A percentile compares a stretch with the other conserved stretches of the same genome.
These are phyloP conservation scores for Penicillium sumatraense DNA, from an alignment of 2,329 filamentous ascomycete species.

Conservation along the genomic window DNA sequence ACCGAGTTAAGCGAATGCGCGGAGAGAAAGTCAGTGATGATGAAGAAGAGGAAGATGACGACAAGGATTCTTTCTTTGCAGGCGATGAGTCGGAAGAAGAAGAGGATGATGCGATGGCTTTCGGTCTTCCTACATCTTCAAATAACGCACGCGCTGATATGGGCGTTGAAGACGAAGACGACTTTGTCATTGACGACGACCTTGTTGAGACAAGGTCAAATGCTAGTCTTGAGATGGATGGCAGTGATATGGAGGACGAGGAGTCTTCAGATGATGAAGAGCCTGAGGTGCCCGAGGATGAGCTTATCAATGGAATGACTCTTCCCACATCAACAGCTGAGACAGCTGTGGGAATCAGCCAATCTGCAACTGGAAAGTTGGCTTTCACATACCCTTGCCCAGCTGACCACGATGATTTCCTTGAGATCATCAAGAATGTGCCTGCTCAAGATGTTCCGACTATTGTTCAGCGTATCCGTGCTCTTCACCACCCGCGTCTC, in stretches of 20 bases:
- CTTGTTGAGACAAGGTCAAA: slow-evolving; percentile 80
- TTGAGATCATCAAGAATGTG: slow-evolving; percentile 66
- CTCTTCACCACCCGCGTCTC: slow-evolving; percentile 88
- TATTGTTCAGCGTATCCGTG: slow-evolving; percentile 85
- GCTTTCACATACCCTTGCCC: slow-evolving; percentile 89
- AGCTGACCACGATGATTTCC: slow-evolving; percentile 73
- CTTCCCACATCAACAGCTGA: slow-evolving; percentile 34
- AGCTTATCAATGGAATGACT: slow-evolving; percentile 73
- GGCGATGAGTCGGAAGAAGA: slow-evolving; percentile 42
- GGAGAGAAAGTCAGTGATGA: slow-evolving; percentile 75
- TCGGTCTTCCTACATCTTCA: slow-evolving; percentile 62
- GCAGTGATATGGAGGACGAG: slow-evolving; percentile 59
- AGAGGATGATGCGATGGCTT: slow-evolving; percentile 65
- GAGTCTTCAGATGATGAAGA: slow-evolving; percentile 55
- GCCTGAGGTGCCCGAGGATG: slow-evolving; percentile 58
- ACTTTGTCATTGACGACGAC: slow-evolving; percentile 89
- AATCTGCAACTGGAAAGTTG: slow-evolving; percentile 56
- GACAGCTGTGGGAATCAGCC: slow-evolving; percentile 49
- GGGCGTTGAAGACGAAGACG: slow-evolving; percentile 89
- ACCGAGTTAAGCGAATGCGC: slow-evolving; percentile 82
- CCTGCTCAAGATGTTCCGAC: slow-evolving; percentile 70
- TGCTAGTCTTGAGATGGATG: slow-evolving; percentile 46
- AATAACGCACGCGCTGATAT: slow-evolving; percentile 51
- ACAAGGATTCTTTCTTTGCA: slow-evolving; percentile 38
- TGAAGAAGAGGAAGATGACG: slow-evolving; percentile 49